A percentile compares a stretch with the other conserved stretches of the same genome.
Conservation (phyloP, 2,329 filamentous ascomycete species). For the Pseudogymnoascus sp. region DNA sequence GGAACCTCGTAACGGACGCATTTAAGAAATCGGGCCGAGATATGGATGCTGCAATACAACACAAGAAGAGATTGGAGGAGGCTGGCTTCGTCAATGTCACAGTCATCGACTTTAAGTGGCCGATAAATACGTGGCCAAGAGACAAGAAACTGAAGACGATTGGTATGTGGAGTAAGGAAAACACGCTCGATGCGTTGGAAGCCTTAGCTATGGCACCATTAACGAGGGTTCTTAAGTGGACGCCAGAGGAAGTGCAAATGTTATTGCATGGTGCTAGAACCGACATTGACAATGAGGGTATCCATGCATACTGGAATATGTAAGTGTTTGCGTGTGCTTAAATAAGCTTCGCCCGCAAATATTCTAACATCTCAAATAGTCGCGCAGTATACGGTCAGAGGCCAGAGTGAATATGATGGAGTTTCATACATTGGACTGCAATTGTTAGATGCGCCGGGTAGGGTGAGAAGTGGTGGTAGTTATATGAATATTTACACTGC, state of each 20-base stretch:
- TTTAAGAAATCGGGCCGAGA: slow-evolving; percentile 26
- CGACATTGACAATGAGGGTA: slow-evolving; percentile 26
- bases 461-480: background rate
- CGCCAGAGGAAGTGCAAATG: slow-evolving; percentile 23
- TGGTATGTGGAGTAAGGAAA: slow-evolving; percentile 17
- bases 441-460: background rate
- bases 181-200: slow-evolving; percentile 22
- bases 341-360: background rate
- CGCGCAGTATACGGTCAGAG: background rate
- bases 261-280: slow-evolving; percentile 27
- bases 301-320: slow-evolving; percentile 23
- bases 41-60: slow-evolving; percentile 22
- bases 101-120: slow-evolving; percentile 40
- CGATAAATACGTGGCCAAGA: slow-evolving; percentile 42
- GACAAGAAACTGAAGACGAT: slow-evolving; percentile 30
- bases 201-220: slow-evolving; percentile 20
- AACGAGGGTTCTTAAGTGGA: slow-evolving; percentile 20
- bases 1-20: slow-evolving; percentile 25
- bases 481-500: background rate
- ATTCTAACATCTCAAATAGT: background rate
- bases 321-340: background rate
- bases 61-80: slow-evolving; percentile 18
- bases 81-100: slow-evolving; percentile 21
- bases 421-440: too few relatives aligned
- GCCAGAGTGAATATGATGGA: background rate